phyloP scores from a whole-genome alignment of 495 filamentous ascomycete genomes.

The Acidomyces sp. region DNA sequence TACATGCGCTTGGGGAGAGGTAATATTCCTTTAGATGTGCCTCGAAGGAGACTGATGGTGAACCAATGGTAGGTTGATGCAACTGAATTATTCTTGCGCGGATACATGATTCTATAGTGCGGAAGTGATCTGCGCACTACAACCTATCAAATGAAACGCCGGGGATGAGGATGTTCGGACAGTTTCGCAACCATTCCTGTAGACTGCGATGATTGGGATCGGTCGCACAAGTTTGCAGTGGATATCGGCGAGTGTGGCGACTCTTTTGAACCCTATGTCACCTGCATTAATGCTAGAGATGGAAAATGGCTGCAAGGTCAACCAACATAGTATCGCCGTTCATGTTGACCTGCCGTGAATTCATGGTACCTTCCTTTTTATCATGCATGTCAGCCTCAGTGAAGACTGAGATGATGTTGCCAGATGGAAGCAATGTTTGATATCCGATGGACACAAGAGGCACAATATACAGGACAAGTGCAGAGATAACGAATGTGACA shows the following conservation, averaged over 20 bases:
- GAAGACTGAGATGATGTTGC: not conserved
- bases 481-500: constrained; percentile 1
- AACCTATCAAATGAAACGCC: constrained; percentile 51
- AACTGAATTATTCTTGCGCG: constrained; percentile 22
- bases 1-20: constrained; percentile 34
- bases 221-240: not conserved
- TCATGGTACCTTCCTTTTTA: not conserved
- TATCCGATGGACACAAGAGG: not conserved
- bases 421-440: not conserved
- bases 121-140: constrained; percentile 44
- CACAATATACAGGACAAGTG: too few species aligned
- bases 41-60: constrained; percentile 42
- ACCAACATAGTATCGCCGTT: not conserved
- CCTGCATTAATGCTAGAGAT: not conserved
- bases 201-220: not conserved
- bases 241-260: not conserved
- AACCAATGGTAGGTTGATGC: constrained; percentile 34
- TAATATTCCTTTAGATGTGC: constrained; percentile 41
- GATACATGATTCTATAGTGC: constrained; percentile 35
- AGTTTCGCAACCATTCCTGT: constrained; percentile 12
- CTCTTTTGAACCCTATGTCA: not conserved
- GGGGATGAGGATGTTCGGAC: constrained; percentile 44
- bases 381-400: not conserved
- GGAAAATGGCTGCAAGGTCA: not conserved
- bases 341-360: constrained; percentile 1